Percentiles rank a stretch among this genome's conserved stretches.
Conservation (phyloP, 176 grass and related monocot genomes). For the Oryza glumipatula region DNA sequence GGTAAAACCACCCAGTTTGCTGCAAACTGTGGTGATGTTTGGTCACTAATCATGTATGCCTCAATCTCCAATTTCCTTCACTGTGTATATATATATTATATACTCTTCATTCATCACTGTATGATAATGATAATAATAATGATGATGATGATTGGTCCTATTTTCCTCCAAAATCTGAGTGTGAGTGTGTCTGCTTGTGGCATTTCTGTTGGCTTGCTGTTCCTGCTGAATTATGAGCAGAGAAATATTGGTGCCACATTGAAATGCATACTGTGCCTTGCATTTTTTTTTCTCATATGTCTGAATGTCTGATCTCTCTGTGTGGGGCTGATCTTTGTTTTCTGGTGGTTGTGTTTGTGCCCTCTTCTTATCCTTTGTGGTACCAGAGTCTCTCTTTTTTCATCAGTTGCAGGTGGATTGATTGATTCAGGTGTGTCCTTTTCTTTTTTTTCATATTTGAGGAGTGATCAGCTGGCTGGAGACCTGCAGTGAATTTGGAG, state of each 20-base stretch:
- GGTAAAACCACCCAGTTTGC: constrained; percentile 42
- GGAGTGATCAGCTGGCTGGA: background rate
- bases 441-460: background rate
- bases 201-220: constrained; percentile 44
- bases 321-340: constrained; percentile 18
- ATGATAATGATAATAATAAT: constrained; percentile 21
- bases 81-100: background rate
- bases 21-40: constrained; percentile 50
- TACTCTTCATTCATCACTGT: constrained; percentile 5
- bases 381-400: background rate
- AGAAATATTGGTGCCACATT: constrained; percentile 33
- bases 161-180: background rate
- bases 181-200: constrained; percentile 15
- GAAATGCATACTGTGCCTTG: background rate
- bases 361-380: background rate
- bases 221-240: constrained; percentile 32
- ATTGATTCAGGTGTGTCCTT: constrained; percentile 19
- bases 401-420: background rate
- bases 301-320: background rate
- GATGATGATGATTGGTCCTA: background rate
- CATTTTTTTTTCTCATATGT: background rate
- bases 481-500: background rate
- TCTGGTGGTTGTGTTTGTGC: background rate
- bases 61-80: background rate
- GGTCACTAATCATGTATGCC: background rate